Percentiles rank a stretch among this genome's conserved stretches.
Evolutionary conservation across 768 basidiomycete genomes (phyloP).

Genomic region (Termitomyces eurrhizus): DNA sequence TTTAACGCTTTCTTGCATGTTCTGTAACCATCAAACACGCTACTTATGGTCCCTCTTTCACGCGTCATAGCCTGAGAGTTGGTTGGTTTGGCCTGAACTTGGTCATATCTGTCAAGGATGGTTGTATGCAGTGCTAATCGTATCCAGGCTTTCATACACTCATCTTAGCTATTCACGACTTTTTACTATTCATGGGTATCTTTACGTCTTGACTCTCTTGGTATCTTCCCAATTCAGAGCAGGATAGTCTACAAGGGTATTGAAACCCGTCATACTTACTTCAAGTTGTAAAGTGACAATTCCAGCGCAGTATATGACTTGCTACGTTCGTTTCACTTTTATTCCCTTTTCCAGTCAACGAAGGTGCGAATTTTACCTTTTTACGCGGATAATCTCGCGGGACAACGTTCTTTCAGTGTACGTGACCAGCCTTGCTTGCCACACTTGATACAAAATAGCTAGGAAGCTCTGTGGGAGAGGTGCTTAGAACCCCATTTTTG

Average conservation of each 20-base stretch:
- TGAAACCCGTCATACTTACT: no score
- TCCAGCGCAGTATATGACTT: no score
- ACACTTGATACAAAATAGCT: neutral
- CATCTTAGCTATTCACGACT: neutral
- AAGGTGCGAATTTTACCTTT: no score
- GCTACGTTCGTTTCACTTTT: no score
- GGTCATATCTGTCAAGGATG: neutral
- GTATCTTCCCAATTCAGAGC: neutral
- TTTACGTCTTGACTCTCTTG: neutral
- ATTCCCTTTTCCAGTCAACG: no score
- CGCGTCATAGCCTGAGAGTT: neutral
- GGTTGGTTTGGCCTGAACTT: neutral
- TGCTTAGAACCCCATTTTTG: neutral
- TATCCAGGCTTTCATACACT: neutral
- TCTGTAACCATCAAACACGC: neutral
- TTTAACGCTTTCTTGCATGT: conserved; percentile 4
- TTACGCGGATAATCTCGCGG: neutral
- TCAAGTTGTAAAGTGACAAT: no score
- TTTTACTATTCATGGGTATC: neutral
- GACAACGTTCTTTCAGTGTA: neutral
- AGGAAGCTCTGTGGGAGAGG: neutral
- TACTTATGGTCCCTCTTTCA: neutral
- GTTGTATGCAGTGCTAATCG: neutral
- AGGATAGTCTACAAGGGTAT: no score
- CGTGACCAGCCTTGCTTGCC: neutral